Base-by-base conservation (phyloP, 1,139 yeast genomes). In the Tardiomyces depauwii region DNA sequence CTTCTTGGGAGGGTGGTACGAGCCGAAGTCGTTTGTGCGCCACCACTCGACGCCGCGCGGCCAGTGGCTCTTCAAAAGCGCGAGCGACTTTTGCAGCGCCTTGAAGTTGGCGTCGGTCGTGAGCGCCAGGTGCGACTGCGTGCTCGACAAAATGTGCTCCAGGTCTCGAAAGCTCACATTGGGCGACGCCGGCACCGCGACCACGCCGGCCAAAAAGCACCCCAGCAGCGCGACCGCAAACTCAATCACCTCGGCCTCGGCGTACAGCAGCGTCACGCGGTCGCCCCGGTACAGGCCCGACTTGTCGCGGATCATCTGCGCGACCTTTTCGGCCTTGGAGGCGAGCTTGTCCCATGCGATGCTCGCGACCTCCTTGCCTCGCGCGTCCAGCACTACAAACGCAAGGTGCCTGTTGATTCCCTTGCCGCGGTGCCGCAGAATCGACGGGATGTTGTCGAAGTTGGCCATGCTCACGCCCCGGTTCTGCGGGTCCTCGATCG, bases 341-440 rank as follows among this genome's bases (percentile, higher is more conserved):
- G 87, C 85, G 18, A 93, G 68, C 59, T 87, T 89, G 51, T 87
- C 96, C 98, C 98, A 93, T 0, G 91, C 73, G 12, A 91, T 82
- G 0, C 82, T 65, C 25, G 75, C 74, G 0, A 76, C 71, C 59
- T 89, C 97, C 60, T 86, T 89, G 4, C 96, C 96, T 55, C 77
- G 82, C 2, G 75, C 62, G 58, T 88, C 96, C 27, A 91, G 68
- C 2, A 80, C 76, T 41, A 81, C 65, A 45, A 91, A 73, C 0
- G 96, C 96, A 18, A 74, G 72, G 50, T 85, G 89, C 21, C 76
- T 68, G 41, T 79, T 78, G 55, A 80, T 80, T 1, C 76, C 65
- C 21, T 72, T 70, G 1, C 89, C 94, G 39, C 98, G 68, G 48
- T 78, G 79, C 40, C 89, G 71, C 51, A 91, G 68, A 27, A 88